Base-by-base conservation (phyloP, 2,329 filamentous ascomycete species). In the Pseudogymnoascus pannorum region DNA sequence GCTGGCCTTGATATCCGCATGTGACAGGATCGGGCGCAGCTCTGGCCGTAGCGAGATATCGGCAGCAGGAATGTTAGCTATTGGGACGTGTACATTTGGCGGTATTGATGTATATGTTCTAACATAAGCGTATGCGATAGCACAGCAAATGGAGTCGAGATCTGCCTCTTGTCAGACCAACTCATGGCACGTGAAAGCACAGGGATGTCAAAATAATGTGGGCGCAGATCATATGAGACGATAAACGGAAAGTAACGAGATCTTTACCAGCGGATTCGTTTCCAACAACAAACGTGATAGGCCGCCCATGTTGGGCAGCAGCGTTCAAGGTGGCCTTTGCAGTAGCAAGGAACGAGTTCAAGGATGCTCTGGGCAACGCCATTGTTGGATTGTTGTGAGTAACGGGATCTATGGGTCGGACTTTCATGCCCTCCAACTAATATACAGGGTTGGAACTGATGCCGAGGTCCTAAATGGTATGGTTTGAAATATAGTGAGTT, bases 61-160 rank as follows among this genome's bases (percentile, higher is more conserved):
- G 3, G 80, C 77, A 48, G 82, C 80, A 1, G 83, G 81, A 12
- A 94, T 81, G 71, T 92, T 89, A 62, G 86, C 83, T 48, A 95
- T 75, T 14, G 90, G 90, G 54, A 93, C 84, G 70, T 90, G 87
- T 35, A 88, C 75, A 20, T 73, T 75, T 58, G 33, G 72, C 72
- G 61, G 60, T 16, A 63, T 64, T 9, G 64, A 72, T 68, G 69
- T 73, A 69, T 85, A 81, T 33, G 84, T 87, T 65, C 85, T 83
- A 36, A 93, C 77, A 73, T 92, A 94, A 61, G 90, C 88, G 63
- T 88, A 84, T 24, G 92, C 74, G 16, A 94, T 75, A 24, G 89
- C 84, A 26, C 85, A 87, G 72, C 87, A 89, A 66, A 94, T 81
- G 1, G 89, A 92, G 75, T 94, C 90, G 60, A 94, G 85, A 67